Evolutionary conservation across 2,329 filamentous ascomycete species (phyloP).

Genomic region (Verticillium dahliae): DNA sequence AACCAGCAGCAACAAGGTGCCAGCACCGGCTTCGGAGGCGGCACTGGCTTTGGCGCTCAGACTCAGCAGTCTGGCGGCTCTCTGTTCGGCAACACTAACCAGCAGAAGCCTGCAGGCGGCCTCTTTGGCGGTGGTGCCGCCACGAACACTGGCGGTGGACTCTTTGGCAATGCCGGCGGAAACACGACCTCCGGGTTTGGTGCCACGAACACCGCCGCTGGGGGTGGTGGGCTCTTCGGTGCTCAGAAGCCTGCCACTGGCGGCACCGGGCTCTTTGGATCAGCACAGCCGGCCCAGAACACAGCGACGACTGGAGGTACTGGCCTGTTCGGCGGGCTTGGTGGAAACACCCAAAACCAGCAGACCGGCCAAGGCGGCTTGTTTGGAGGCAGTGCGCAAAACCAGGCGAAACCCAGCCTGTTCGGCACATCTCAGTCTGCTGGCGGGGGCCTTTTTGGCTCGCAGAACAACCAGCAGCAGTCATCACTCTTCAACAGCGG

Average conservation of each 20-base stretch:
- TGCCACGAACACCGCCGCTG: slow-evolving; percentile 31
- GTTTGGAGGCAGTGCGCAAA: slow-evolving; percentile 44
- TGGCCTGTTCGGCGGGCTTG: slow-evolving; percentile 43
- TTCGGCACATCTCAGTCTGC: slow-evolving; percentile 41
- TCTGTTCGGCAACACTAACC: slow-evolving; percentile 17
- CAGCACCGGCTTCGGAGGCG: slow-evolving; percentile 16
- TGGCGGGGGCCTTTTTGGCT: slow-evolving; percentile 49
- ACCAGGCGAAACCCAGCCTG: slow-evolving; percentile 48
- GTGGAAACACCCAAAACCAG: slow-evolving; percentile 24
- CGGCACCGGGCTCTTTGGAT: slow-evolving; percentile 44
- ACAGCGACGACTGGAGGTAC: slow-evolving; percentile 24
- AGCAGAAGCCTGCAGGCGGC: slow-evolving; percentile 12
- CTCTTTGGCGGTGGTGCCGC: slow-evolving; percentile 14
- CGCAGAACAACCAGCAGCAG: slow-evolving; percentile 36
- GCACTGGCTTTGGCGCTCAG: slow-evolving; percentile 16
- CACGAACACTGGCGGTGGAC: slow-evolving; percentile 27
- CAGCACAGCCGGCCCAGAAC: slow-evolving; percentile 24
- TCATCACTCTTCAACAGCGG: slow-evolving; percentile 37
- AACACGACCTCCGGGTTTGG: slow-evolving; percentile 26
- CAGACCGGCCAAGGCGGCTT: slow-evolving; percentile 33
- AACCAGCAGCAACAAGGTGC: slow-evolving; percentile 12
- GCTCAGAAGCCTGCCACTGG: slow-evolving; percentile 30
- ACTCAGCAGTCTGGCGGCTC: slow-evolving; percentile 14
- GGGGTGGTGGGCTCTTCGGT: slow-evolving; percentile 32
- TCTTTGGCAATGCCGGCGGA: slow-evolving; percentile 29